Conservation (phyloP, 169 alveolate species). For the Plasmodium cynomolgi region DNA sequence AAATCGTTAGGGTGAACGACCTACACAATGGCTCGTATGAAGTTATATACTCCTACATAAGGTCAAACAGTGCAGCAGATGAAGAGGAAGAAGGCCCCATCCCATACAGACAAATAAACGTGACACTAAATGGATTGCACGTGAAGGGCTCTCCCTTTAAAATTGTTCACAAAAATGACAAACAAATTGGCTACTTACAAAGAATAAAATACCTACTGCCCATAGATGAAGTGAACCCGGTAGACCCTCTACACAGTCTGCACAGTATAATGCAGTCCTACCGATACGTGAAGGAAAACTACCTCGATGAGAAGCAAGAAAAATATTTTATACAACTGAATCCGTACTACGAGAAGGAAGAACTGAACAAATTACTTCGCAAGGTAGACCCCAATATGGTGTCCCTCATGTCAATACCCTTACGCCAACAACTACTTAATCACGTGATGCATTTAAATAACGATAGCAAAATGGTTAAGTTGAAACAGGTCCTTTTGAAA, state of each 20-base stretch:
- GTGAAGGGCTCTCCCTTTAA: conserved; percentile 66
- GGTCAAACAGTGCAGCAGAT: background rate
- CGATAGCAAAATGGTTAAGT: conserved; percentile 4
- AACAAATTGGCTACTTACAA: background rate
- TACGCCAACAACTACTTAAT: conserved; percentile 32
- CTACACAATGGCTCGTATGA: conserved; percentile 69
- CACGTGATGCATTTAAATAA: conserved; percentile 22
- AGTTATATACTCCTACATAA: conserved; percentile 50
- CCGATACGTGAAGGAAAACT: conserved; percentile 21
- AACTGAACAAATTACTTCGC: conserved; percentile 6
- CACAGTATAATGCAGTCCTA: conserved; percentile 26
- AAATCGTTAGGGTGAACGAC: conserved; percentile 74
- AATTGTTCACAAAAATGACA: conserved; percentile 49
- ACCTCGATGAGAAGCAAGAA: background rate
- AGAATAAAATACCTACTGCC: conserved; percentile 34
- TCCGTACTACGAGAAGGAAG: conserved; percentile 40
- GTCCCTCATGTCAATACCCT: conserved; percentile 59
- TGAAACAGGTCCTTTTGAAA: conserved; percentile 26
- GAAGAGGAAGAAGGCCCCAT: background rate
- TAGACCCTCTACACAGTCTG: background rate
- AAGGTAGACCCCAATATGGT: conserved; percentile 35
- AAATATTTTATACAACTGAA: conserved; percentile 13
- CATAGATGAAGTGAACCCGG: conserved; percentile 12
- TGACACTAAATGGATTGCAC: conserved; percentile 49
- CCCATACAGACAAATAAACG: conserved; percentile 50